Conservation (phyloP, 2,329 filamentous ascomycete genomes). For the Teratosphaeria epicoccoides region DNA sequence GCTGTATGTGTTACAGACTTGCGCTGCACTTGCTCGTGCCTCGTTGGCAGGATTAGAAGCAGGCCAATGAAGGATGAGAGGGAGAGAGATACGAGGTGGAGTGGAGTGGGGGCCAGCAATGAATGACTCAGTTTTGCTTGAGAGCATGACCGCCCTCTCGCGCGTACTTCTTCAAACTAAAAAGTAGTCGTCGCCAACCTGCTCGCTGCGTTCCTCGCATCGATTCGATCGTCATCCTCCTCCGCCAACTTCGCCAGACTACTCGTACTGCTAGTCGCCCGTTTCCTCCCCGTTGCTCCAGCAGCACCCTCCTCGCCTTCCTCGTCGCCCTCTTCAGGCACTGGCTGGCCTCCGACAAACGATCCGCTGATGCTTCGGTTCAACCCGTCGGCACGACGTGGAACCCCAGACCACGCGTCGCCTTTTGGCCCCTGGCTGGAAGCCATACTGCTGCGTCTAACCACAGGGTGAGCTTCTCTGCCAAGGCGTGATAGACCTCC, state of each 20-base stretch:
- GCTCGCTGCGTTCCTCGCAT: conserved; percentile 91
- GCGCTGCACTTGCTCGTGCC: too few species aligned
- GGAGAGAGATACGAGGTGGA: too few species aligned
- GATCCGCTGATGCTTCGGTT: conserved; percentile 67
- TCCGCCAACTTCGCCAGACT: conserved; percentile 49
- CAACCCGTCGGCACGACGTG: conserved; percentile 67
- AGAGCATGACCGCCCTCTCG: too few species aligned
- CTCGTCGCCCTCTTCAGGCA: conserved; percentile 44
- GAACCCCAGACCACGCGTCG: conserved; percentile 95
- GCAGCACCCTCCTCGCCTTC: conserved; percentile 37
- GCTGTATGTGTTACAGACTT: too few species aligned
- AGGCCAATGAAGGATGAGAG: too few species aligned
- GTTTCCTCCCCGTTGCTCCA: conserved; percentile 38
- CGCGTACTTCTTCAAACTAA: too few species aligned
- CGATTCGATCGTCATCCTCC: conserved; percentile 86
- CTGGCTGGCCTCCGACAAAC: conserved; percentile 38
- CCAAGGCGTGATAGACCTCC: conserved; percentile 84
- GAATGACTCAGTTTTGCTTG: too few species aligned
- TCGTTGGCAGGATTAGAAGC: too few species aligned
- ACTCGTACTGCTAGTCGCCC: conserved; percentile 38
- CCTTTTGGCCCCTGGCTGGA: conserved; percentile 92
- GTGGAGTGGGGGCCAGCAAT: too few species aligned
- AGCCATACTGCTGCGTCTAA: conserved; percentile 69
- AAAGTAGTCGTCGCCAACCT: conserved; percentile 91
- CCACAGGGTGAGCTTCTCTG: conserved; percentile 67